Evolutionary conservation across 2,329 filamentous ascomycete genomes (phyloP).

Genomic region (Colletotrichum sp.): DNA sequence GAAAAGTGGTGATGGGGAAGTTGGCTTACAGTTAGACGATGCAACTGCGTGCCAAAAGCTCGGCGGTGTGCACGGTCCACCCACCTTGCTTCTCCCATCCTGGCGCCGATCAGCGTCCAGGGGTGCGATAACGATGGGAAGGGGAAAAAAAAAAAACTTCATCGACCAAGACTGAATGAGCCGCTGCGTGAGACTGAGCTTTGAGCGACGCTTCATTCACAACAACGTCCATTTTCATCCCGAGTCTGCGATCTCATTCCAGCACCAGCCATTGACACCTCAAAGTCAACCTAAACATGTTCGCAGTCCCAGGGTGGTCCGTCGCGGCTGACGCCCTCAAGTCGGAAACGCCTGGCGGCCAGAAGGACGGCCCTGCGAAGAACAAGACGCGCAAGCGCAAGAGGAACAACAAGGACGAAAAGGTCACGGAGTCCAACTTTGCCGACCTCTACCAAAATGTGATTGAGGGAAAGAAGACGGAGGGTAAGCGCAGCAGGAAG

Average conservation of each 20-base stretch:
- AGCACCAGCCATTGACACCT: neutral
- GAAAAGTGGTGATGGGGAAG: neutral
- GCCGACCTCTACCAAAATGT: slow-evolving; percentile 80
- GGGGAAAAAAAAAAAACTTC: slow-evolving; percentile 23
- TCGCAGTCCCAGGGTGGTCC: slow-evolving; percentile 93
- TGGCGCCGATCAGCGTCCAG: slow-evolving; percentile 20
- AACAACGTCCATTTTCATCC: neutral
- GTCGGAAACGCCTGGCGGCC: slow-evolving; percentile 57
- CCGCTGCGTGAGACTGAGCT: neutral
- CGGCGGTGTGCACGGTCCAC: slow-evolving; percentile 6
- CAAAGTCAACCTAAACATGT: slow-evolving; percentile 64
- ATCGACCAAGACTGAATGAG: neutral
- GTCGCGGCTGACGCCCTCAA: slow-evolving; percentile 76
- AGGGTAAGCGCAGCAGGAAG: neutral
- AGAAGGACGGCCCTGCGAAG: slow-evolving; percentile 42
- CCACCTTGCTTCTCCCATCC: neutral
- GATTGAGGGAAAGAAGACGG: slow-evolving; percentile 67
- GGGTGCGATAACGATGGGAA: slow-evolving; percentile 10
- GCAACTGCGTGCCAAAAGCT: neutral
- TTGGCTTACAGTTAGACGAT: neutral
- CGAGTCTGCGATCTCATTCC: neutral
- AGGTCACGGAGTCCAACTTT: slow-evolving; percentile 73
- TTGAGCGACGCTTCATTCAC: neutral
- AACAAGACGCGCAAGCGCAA: slow-evolving; percentile 64
- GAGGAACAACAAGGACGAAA: slow-evolving; percentile 29